Base-by-base conservation (phyloP, 202 grass and related monocot genomes). In the Alloteropsis angusta region DNA sequence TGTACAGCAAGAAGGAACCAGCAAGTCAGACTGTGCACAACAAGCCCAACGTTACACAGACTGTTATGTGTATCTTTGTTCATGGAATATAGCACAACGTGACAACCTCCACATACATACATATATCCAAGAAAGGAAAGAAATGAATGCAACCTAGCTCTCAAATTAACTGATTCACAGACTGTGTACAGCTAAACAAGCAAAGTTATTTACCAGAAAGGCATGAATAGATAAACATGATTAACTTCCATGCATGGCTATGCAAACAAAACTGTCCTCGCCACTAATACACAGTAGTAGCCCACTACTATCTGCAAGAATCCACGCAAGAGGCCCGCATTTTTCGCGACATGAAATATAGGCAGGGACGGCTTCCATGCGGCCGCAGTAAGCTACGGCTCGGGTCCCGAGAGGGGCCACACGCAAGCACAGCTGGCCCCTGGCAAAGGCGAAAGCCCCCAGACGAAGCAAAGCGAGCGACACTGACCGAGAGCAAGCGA, bases 301-400 rank as follows among this genome's bases (percentile, higher is more conserved):
- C 41, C 17, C 16, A 71, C 68, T 71, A 6, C 34, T 17, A 19
- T 9, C 38, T 10, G 65, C 6, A 58, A 60, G 69, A 67, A 48
- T 57, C 35, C 4, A 39, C 35, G 68, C 30, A 26, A 76, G 35
- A 76, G 35, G 19, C 32, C 25, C 16, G 21, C 54, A 53, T 63
- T 70, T 81, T 59, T 60, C 8, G 42, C 46, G 50, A 84, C 86
- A 89, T 86, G 86, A 89, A 89, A 89, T 89, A 92, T 92, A 92
- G 77, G 73, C 10, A 14, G 39, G 10, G 34, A 72, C 4, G 36
- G 61, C 52, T 36, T 55, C 26, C 74, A 37, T 46, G 73, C 37
- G 9, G 41, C 36, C 21, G 36, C 49, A 67, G 41, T 78, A 56
- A 57, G 37, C 35, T 39, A 23, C 9, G 74, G 60, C 68, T 64